Percentiles rank a stretch among this genome's conserved stretches.
Evolutionary conservation across 345 rosid genomes (phyloP).

Genomic region (Eucalyptus sp.): DNA sequence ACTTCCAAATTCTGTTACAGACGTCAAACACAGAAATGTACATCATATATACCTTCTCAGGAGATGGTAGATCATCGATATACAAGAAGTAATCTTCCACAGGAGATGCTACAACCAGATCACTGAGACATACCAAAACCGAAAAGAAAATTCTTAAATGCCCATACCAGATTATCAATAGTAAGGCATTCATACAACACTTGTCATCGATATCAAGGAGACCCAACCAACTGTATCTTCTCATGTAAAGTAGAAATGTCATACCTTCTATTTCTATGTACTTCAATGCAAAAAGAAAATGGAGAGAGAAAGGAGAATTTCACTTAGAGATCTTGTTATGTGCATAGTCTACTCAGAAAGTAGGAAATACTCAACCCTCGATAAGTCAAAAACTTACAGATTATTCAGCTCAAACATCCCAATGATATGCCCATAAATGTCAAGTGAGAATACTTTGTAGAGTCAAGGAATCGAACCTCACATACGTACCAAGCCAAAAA

Average conservation of each 20-base stretch:
- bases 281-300: not conserved
- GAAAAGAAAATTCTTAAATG: not conserved
- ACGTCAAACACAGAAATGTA: not conserved
- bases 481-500: not conserved
- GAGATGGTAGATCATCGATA: conserved; percentile 54
- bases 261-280: not conserved
- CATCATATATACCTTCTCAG: conserved; percentile 43
- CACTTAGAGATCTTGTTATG: no score
- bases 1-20: not conserved
- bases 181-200: not conserved
- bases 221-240: not conserved
- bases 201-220: not conserved
- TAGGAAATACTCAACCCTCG: not conserved
- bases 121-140: conserved; percentile 38
- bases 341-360: not conserved
- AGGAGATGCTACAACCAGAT: conserved; percentile 90
- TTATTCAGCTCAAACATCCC: conserved; percentile 98
- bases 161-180: not conserved
- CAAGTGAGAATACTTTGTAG: conserved; percentile 71
- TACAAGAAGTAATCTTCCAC: conserved; percentile 82
- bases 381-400: conserved; percentile 40
- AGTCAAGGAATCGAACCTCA: conserved; percentile 38
- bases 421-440: conserved; percentile 78
- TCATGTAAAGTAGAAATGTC: not conserved
- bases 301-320: not conserved